phyloP scores from a whole-genome alignment of 192 early-diverging fungal species.

The Pecoramyces ruminantium region DNA sequence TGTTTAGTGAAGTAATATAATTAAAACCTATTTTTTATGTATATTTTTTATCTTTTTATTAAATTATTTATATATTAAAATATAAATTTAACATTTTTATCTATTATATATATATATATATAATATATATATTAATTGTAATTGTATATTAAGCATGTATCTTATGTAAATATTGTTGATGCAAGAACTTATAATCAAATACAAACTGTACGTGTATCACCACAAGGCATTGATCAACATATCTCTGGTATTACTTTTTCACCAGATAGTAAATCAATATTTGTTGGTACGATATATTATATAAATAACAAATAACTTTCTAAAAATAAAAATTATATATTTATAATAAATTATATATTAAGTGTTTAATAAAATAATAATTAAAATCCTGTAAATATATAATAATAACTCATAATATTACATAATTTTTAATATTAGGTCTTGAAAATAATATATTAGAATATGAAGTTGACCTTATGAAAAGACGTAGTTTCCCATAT shows the following conservation, averaged over 20 bases:
- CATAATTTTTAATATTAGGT: conserved; percentile 23
- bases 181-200: conserved; percentile 67
- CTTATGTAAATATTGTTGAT: conserved; percentile 79
- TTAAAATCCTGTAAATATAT: too few species aligned
- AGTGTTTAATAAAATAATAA: too few species aligned
- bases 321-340: too few species aligned
- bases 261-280: conserved; percentile 63
- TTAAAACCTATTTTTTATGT: too few species aligned
- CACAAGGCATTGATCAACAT: conserved; percentile 45
- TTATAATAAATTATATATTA: too few species aligned
- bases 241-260: conserved; percentile 75
- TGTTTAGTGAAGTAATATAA: conserved; percentile 55
- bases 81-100: too few species aligned
- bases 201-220: conserved; percentile 64
- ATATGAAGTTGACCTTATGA: conserved; percentile 61
- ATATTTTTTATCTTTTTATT: too few species aligned
- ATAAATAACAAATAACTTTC: too few species aligned
- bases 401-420: too few species aligned
- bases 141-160: conserved; percentile 34
- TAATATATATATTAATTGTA: too few species aligned
- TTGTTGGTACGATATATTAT: conserved; percentile 81
- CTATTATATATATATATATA: neutral
- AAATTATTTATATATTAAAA: too few species aligned
- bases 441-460: conserved; percentile 70
- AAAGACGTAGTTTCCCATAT: conserved; percentile 60